Base-by-base conservation (phyloP, 495 filamentous ascomycete genomes). In the Penicillium antarcticum region DNA sequence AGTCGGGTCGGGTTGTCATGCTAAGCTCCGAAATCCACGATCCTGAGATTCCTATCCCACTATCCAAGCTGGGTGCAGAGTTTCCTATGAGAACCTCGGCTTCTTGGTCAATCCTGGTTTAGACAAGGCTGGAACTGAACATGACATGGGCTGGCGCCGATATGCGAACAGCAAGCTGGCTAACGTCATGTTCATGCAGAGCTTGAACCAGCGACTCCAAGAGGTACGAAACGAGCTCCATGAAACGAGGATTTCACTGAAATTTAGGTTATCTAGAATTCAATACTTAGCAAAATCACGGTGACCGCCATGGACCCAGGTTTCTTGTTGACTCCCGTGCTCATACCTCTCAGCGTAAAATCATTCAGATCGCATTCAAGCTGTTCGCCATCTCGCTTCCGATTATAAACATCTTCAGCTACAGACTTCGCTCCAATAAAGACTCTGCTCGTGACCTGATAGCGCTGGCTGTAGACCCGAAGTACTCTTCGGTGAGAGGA, bases 271-370 rank as follows among this genome's bases (percentile, higher is more conserved):
- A 6, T 32, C 18, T 14, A 60, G 73, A 61, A 74, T 23, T 47
- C 63, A 5, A 48, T 38, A 5, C 49, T 76, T 21, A 62, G 52
- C 37, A 73, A 69, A 0, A 73, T 80, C 49, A 77, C 74, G 1
- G 73, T 67, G 14, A 62, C 74, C 6, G 66, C 69, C 17, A 67
- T 78, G 32, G 72, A 79, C 50, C 76, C 75, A 0, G 74, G 78
- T 12, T 61, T 24, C 45, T 79, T 21, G 52, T 57, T 12, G 70
- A 76, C 57, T 79, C 75, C 24, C 74, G 75, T 9, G 72, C 72
- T 5, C 51, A 77, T 39, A 61, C 52, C 13, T 70, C 53, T 8
- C 78, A 78, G 53, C 73, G 69, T 6, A 69, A 72, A 10, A 48
- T 71, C 5, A 60, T 60, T 41, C 70, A 61, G 23, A 46, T 55